These are phyloP conservation scores for Erigeron philadelphicus DNA, from an alignment of 140 eudicot genomes.

Conservation along the genomic window DNA sequence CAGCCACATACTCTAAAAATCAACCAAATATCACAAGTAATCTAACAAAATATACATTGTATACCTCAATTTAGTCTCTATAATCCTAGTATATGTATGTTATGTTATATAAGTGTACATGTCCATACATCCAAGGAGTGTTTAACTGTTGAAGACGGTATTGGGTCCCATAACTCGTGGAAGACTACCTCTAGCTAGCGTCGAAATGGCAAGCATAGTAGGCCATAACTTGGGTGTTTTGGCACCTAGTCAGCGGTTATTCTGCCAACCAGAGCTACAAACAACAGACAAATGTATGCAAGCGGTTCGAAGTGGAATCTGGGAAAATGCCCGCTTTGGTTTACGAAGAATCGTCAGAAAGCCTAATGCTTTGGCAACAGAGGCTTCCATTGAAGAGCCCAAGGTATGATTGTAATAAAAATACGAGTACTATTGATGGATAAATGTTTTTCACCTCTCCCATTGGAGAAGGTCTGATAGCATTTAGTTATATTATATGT, in stretches of 20 bases:
- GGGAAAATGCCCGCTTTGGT: conserved; percentile 9
- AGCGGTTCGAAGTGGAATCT: background rate
- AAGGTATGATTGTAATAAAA: too few relatives aligned
- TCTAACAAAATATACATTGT: conserved; percentile 14
- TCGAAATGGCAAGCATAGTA: conserved; percentile 30
- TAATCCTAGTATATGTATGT: background rate
- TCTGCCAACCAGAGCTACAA: conserved; percentile 18
- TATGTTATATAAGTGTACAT: background rate
- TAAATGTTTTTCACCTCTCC: too few relatives aligned
- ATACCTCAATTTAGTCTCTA: conserved; percentile 12
- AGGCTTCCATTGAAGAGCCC: conserved; percentile 26
- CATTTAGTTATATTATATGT: conserved; percentile 3
- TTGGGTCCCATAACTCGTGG: too few relatives aligned
- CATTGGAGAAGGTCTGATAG: background rate
- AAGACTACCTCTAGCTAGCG: background rate
- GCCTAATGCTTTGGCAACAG: conserved; percentile 30
- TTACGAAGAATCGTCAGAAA: conserved; percentile 23
- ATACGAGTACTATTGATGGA: too few relatives aligned
- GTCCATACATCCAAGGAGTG: background rate
- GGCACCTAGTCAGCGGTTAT: background rate
- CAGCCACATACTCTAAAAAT: conserved; percentile 30
- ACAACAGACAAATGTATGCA: conserved; percentile 6
- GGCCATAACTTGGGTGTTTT: conserved; percentile 22
- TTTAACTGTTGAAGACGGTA: background rate
- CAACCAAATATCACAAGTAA: conserved; percentile 13